phyloP scores from a whole-genome alignment of 495 filamentous ascomycete genomes.

The Xylaria venustula region DNA sequence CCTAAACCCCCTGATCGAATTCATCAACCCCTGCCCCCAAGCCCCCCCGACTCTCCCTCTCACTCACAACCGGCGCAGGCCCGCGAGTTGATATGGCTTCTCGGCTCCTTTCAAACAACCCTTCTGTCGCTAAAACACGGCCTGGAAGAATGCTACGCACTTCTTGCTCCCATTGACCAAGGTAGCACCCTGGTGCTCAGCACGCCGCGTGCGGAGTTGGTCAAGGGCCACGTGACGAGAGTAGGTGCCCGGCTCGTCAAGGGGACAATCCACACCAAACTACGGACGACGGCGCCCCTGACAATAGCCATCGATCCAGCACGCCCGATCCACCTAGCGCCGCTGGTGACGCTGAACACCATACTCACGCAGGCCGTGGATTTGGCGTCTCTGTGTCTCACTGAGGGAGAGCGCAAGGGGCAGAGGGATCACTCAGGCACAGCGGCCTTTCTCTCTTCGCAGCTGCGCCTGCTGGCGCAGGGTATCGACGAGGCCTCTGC shows the following conservation, averaged over 20 bases:
- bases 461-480: slow-evolving; percentile 73
- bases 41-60: background rate
- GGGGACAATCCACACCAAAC: slow-evolving; percentile 53
- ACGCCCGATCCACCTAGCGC: slow-evolving; percentile 61
- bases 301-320: slow-evolving; percentile 49
- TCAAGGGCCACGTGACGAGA: slow-evolving; percentile 89
- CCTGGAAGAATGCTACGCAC: slow-evolving; percentile 80
- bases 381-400: slow-evolving; percentile 72
- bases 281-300: slow-evolving; percentile 50
- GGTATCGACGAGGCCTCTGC: slow-evolving; percentile 68
- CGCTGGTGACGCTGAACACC: slow-evolving; percentile 67
- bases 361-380: slow-evolving; percentile 78
- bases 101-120: slow-evolving; percentile 73
- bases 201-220: slow-evolving; percentile 79
- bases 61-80: slow-evolving; percentile 22
- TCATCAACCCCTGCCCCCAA: background rate
- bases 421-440: slow-evolving; percentile 46
- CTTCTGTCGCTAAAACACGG: slow-evolving; percentile 76
- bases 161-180: slow-evolving; percentile 78
- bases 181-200: slow-evolving; percentile 85
- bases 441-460: slow-evolving; percentile 72
- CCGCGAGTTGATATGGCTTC: slow-evolving; percentile 84
- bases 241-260: slow-evolving; percentile 75
- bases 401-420: slow-evolving; percentile 44
- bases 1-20: slow-evolving; percentile 16